phyloP scores from a whole-genome alignment of 1,284 basidiomycete species.

The Fomitopsis schrenkii region DNA sequence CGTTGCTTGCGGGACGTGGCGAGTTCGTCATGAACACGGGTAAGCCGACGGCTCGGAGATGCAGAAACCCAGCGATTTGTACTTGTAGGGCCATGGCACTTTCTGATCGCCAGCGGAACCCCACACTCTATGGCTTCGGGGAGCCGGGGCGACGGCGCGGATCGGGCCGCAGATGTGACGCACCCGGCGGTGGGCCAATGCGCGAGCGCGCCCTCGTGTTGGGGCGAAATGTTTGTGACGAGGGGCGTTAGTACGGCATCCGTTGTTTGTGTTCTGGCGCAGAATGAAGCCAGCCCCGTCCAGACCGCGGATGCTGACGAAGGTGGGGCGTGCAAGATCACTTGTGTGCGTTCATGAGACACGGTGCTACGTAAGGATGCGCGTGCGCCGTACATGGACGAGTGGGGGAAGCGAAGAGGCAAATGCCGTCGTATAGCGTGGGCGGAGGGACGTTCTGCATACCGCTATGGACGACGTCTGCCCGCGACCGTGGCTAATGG shows the following conservation, averaged over 20 bases:
- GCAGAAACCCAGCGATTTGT: not conserved
- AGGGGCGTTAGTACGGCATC: not conserved
- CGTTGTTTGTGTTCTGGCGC: not conserved
- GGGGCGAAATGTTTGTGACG: not conserved
- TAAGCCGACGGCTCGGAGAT: not conserved
- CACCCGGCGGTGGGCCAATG: not conserved
- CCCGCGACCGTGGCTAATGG: not conserved
- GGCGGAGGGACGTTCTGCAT: not conserved
- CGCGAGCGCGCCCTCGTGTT: not conserved
- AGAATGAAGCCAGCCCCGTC: not conserved
- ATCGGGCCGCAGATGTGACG: not conserved
- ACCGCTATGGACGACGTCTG: not conserved
- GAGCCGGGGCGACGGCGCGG: not conserved
- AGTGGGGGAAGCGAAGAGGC: not conserved
- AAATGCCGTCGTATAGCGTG: not conserved
- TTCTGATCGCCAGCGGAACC: not conserved
- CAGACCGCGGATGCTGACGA: not conserved
- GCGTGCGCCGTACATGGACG: not conserved
- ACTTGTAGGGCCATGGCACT: not conserved
- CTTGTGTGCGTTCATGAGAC: not conserved
- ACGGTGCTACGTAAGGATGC: not conserved
- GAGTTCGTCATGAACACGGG: not conserved
- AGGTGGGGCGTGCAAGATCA: not conserved
- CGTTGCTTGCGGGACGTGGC: no score
- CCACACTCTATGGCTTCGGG: not conserved